phyloP scores from a whole-genome alignment of 305 asterid species.

The Fraxinus sp. region DNA sequence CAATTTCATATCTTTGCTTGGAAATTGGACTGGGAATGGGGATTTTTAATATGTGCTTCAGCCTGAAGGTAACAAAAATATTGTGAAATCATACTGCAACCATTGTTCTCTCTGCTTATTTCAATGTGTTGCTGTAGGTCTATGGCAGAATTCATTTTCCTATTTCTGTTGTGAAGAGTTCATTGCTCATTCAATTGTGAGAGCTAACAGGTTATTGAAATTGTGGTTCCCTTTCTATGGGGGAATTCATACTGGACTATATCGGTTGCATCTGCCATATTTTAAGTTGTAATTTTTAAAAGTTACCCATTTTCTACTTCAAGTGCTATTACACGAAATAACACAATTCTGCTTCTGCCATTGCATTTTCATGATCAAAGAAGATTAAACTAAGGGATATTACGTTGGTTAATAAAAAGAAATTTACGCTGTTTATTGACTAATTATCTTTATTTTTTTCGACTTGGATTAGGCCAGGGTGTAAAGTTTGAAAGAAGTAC shows the following conservation, averaged over 20 bases:
- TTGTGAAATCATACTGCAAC: background rate
- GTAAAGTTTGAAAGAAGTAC: constrained; percentile 81
- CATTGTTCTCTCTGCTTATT: background rate
- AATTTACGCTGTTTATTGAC: background rate
- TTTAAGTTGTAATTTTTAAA: background rate
- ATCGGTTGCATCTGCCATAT: background rate
- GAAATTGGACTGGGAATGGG: background rate
- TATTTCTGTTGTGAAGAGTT: background rate
- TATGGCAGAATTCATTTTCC: background rate
- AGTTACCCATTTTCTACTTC: background rate
- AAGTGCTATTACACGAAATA: background rate
- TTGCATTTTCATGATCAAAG: background rate
- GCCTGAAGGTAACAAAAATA: background rate
- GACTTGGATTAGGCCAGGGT: constrained; percentile 60
- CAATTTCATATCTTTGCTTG: background rate
- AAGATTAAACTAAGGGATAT: background rate
- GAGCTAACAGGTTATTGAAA: background rate
- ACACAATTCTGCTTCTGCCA: background rate
- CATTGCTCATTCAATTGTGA: background rate
- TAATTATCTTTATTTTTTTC: background rate
- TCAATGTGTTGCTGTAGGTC: background rate
- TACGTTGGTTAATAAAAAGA: background rate
- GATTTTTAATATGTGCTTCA: background rate
- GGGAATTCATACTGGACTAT: background rate
- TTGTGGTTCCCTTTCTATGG: background rate